Conservation (phyloP, 768 basidiomycete genomes). For the Boletales sp. region DNA sequence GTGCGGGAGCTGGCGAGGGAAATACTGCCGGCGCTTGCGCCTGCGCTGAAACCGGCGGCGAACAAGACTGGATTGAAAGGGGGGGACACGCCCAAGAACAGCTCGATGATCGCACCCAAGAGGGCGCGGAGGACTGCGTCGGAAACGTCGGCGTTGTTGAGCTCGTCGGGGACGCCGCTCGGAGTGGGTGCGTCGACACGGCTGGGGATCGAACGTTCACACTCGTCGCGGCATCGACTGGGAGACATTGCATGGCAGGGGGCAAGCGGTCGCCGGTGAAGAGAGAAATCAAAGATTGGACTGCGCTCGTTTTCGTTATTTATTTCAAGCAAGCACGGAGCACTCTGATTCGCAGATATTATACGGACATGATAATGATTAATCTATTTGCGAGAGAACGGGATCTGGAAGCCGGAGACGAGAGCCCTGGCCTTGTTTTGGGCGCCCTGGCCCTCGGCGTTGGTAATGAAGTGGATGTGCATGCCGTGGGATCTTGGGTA, state of each 20-base stretch:
- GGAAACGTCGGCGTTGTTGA: conserved; percentile 48
- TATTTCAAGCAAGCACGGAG: not conserved
- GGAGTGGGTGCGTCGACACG: conserved; percentile 23
- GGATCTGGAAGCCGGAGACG: conserved; percentile 89
- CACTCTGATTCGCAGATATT: conserved; percentile 32
- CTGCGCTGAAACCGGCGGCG: conserved; percentile 57
- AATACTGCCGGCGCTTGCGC: conserved; percentile 73
- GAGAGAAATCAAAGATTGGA: not conserved
- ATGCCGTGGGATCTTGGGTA: conserved; percentile 87
- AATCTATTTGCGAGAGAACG: conserved; percentile 57
- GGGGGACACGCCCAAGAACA: conserved; percentile 36
- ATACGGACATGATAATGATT: conserved; percentile 25
- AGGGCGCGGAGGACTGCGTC: conserved; percentile 66
- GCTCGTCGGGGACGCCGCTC: conserved; percentile 16
- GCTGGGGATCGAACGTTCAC: conserved; percentile 33
- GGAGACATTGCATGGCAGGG: conserved; percentile 63
- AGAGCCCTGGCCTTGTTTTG: conserved; percentile 85
- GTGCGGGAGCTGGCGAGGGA: conserved; percentile 87
- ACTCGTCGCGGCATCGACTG: conserved; percentile 47
- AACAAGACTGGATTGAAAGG: conserved; percentile 30
- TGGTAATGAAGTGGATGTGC: conserved; percentile 93
- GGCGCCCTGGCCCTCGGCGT: conserved; percentile 81
- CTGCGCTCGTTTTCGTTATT: not conserved
- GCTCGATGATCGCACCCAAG: conserved; percentile 54
- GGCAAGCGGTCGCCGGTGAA: conserved; percentile 20